A percentile compares a stretch with the other conserved stretches of the same genome.
Evolutionary conservation across 306 rosid genomes (phyloP).

Genomic region (Cucumis melo): DNA sequence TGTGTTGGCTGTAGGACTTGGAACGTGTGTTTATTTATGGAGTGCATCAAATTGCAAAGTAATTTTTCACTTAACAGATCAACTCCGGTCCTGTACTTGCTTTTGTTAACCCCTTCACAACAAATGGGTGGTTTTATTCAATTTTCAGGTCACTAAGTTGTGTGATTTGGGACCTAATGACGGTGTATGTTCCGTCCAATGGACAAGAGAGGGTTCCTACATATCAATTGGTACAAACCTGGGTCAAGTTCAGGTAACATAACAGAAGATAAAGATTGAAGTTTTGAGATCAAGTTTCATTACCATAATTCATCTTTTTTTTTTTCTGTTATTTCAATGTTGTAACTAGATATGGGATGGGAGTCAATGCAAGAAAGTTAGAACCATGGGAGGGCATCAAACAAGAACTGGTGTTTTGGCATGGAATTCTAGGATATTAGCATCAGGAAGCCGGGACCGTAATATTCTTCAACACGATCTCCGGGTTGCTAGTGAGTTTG

Average conservation of each 20-base stretch:
- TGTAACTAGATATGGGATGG: constrained; percentile 83
- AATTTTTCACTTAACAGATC: background rate
- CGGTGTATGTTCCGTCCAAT: constrained; percentile 90
- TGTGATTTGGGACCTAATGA: constrained; percentile 97
- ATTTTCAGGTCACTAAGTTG: constrained; percentile 69
- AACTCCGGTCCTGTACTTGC: background rate
- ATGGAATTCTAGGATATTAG: constrained; percentile 86
- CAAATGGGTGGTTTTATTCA: background rate
- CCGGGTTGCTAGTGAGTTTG: constrained; percentile 58
- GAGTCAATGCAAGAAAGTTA: constrained; percentile 68
- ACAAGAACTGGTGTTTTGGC: constrained; percentile 96
- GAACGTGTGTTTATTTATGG: constrained; percentile 92
- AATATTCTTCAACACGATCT: constrained; percentile 96
- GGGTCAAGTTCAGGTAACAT: constrained; percentile 92
- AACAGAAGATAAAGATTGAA: background rate
- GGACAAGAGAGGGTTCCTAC: constrained; percentile 94
- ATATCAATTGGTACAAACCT: constrained; percentile 77
- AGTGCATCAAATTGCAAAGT: constrained; percentile 93
- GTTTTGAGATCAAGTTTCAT: constrained; percentile 27
- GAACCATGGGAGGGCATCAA: constrained; percentile 97
- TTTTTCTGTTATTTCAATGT: background rate
- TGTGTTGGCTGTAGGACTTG: constrained; percentile 86
- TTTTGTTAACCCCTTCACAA: background rate
- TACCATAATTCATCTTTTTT: constrained; percentile 10
- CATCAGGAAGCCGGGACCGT: constrained; percentile 92